Percentiles rank a stretch among this genome's conserved stretches.
Evolutionary conservation across 345 rosid genomes (phyloP).

Genomic region (Aquilaria yunnanensis): DNA sequence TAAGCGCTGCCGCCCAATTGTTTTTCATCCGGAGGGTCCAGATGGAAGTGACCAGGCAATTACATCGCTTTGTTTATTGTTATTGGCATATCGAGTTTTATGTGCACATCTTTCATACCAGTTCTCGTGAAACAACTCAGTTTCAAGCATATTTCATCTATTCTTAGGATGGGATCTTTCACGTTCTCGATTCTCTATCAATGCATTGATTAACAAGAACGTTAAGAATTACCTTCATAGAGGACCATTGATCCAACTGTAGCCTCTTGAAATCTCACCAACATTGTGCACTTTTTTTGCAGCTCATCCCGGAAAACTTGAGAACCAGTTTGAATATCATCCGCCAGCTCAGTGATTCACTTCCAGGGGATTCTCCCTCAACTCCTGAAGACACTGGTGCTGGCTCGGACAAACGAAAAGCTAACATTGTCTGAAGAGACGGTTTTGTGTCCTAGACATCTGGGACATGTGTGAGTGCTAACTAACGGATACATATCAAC

Average conservation of each 20-base stretch:
- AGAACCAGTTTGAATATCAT: constrained; percentile 34
- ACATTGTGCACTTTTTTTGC: not conserved
- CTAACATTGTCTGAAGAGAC: constrained; percentile 16
- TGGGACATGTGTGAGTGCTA: constrained; percentile 19
- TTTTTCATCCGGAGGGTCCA: constrained; percentile 37
- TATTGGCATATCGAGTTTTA: not conserved
- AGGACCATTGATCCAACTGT: too few relatives aligned
- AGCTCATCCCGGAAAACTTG: constrained; percentile 35
- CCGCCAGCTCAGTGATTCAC: constrained; percentile 28
- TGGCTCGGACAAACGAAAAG: constrained; percentile 18
- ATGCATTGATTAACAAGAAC: too few relatives aligned
- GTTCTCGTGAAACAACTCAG: not conserved
- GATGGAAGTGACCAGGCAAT: constrained; percentile 42
- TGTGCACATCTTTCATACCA: not conserved
- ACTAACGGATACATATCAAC: constrained; percentile 27
- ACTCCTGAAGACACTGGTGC: constrained; percentile 18
- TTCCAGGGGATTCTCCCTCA: constrained; percentile 21
- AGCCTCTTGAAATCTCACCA: too few relatives aligned
- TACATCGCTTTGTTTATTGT: not conserved
- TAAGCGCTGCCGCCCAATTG: constrained; percentile 80
- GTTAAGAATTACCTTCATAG: too few relatives aligned
- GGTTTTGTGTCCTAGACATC: constrained; percentile 9
- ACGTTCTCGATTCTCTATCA: not conserved
- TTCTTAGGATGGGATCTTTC: not conserved
- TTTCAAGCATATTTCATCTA: too few relatives aligned